Conservation (phyloP, 495 filamentous ascomycete species). For the Immersiella caudata region DNA sequence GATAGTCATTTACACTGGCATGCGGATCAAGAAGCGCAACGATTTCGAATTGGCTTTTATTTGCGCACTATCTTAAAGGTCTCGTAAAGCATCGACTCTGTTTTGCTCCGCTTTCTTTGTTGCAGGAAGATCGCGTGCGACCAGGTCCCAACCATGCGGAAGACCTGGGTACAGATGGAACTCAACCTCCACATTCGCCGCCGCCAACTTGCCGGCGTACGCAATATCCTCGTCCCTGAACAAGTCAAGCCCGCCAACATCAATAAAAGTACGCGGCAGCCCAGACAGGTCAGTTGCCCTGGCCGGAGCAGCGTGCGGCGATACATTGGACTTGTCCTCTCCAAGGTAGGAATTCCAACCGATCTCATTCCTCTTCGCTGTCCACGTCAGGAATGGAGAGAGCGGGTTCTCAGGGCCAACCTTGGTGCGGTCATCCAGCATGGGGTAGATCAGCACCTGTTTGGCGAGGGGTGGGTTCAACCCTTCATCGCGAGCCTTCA, state of each 20-base stretch:
- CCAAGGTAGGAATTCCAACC: conserved; percentile 41
- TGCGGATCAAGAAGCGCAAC: neutral
- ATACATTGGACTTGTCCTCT: conserved; percentile 24
- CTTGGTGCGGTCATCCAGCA: conserved; percentile 47
- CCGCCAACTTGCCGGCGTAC: conserved; percentile 44
- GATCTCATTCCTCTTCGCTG: conserved; percentile 34
- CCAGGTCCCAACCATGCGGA: conserved; percentile 50
- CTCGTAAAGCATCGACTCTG: conserved; percentile 21
- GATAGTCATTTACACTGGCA: neutral
- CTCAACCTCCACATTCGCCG: conserved; percentile 46
- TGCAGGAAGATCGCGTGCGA: conserved; percentile 2
- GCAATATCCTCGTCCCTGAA: conserved; percentile 49
- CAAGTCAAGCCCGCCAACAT: conserved; percentile 43
- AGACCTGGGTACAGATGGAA: conserved; percentile 55
- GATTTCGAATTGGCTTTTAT: neutral
- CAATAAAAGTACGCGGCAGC: conserved; percentile 43
- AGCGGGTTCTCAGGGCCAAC: conserved; percentile 31
- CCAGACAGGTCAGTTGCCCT: conserved; percentile 36
- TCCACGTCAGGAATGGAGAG: conserved; percentile 40
- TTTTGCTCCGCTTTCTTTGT: conserved; percentile 25
- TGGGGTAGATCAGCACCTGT: conserved; percentile 43
- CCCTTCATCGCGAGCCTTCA: conserved; percentile 40
- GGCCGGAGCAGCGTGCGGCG: conserved; percentile 45
- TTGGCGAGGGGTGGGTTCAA: conserved; percentile 34
- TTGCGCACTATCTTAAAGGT: conserved; percentile 17